Percentiles rank a stretch among this genome's conserved stretches.
These are phyloP conservation scores for Neurospora hispaniola DNA, from an alignment of 495 filamentous ascomycete genomes.

Conservation along the genomic window DNA sequence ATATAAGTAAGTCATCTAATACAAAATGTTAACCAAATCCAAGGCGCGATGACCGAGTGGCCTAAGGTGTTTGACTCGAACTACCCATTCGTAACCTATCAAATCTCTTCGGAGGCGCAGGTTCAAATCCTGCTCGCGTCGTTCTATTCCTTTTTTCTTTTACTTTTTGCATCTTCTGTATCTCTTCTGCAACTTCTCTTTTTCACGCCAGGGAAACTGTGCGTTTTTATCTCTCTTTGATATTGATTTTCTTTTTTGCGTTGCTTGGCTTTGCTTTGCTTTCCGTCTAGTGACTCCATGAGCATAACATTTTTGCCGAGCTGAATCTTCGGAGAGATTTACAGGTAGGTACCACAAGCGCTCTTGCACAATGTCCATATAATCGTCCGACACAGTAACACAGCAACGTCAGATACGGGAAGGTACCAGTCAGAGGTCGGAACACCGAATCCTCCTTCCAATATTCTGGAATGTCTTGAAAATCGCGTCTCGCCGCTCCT, in stretches of 20 bases:
- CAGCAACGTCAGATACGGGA: background rate
- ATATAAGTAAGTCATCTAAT: too few species aligned
- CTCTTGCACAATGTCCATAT: background rate
- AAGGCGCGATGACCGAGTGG: background rate
- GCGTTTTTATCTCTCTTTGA: background rate
- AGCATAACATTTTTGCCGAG: background rate
- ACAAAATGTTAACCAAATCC: too few species aligned
- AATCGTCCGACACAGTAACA: background rate
- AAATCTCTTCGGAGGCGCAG: background rate
- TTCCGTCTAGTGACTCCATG: background rate
- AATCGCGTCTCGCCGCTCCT: background rate
- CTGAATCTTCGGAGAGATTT: background rate
- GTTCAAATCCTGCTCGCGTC: background rate
- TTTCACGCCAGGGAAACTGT: background rate
- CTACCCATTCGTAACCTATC: background rate
- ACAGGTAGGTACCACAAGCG: background rate
- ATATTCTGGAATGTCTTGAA: background rate
- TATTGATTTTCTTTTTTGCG: background rate
- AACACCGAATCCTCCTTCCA: background rate
- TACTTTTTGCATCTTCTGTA: too few species aligned
- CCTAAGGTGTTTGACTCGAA: background rate
- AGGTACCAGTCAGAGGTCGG: background rate
- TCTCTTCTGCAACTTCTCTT: too few species aligned
- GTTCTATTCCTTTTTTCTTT: background rate
- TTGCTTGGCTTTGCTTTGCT: background rate